Conservation (phyloP, 2,329 filamentous ascomycete genomes). For the Alternaria novae-zelandiae region DNA sequence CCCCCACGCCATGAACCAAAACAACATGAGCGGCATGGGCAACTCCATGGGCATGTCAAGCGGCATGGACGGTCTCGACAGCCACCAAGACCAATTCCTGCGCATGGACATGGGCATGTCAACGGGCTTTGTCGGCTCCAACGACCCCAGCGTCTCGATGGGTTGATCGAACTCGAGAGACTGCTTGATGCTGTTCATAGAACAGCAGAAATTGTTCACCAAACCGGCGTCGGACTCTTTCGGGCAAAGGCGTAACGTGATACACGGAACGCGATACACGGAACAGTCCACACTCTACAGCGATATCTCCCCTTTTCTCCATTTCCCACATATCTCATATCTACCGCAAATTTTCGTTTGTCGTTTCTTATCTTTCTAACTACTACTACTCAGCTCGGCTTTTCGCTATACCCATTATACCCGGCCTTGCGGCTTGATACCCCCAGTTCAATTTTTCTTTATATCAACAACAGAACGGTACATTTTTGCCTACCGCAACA, state of each 20-base stretch:
- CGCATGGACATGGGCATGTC: constrained; percentile 41
- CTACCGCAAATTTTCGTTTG: not conserved
- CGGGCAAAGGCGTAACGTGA: constrained; percentile 11
- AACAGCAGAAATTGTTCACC: constrained; percentile 4
- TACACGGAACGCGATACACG: constrained; percentile 7
- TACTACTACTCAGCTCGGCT: not conserved
- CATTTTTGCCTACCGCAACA: not conserved
- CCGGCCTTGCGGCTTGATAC: not conserved
- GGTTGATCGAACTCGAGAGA: constrained; percentile 11
- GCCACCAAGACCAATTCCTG: constrained; percentile 41
- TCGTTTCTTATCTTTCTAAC: not conserved
- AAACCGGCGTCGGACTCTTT: constrained; percentile 3
- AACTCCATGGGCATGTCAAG: constrained; percentile 29
- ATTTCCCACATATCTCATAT: not conserved
- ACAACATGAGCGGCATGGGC: constrained; percentile 16
- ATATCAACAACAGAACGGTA: not conserved
- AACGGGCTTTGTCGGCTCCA: constrained; percentile 36
- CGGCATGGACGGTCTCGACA: constrained; percentile 45
- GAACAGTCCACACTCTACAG: not conserved
- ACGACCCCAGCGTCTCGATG: constrained; percentile 29
- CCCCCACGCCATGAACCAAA: constrained; percentile 29
- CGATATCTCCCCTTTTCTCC: not conserved
- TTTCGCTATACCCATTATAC: constrained; percentile 3
- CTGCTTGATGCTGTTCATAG: not conserved
- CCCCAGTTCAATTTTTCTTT: not conserved